Base-by-base conservation (phyloP, 106 monocot genomes). In the Dendrobium nobile region DNA sequence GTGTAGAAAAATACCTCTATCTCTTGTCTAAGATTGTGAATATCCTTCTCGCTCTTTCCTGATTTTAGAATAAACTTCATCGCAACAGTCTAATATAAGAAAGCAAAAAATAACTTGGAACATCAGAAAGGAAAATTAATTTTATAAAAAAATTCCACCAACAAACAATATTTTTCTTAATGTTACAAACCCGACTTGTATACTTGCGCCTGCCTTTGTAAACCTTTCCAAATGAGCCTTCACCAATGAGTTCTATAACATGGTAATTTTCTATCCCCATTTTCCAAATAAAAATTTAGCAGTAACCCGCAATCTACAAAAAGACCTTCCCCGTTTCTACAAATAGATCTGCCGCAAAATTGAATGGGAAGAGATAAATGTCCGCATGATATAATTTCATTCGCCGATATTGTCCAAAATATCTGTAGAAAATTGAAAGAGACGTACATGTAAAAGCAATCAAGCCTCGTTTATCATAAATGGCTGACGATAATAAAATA, bases 21-120 rank as follows among this genome's bases (percentile, higher is more conserved):
- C 81, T 99, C 98, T 76, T 96, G 96, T 58, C 93, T 89, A 17
- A 96, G 78, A 72, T 93, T 96, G 31, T 96, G 95, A 15, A 96
- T 87, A 64, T 99, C 98, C 84, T 99, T 99, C 31, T 99, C 98
- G 31, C 89, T 99, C 68, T 95, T 99, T 41, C 98, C 98, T 55
- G 95, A 95, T 82, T 99, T 99, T 28, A 93, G 84, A 79, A 99
- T 99, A 78, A 99, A 99, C 67, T 95, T 99, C 95, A 95, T 85
- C 0, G 99, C 99, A 59, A 99, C 93, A 54, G 95, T 95, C 95
- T 99, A 81, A 37, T 81, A 73, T 78, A 80, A 68, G 54, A 22
- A 77, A 78, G 19, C 40, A 77, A 59, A 77, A 80, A 76, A 27
- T 74, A 76, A 54, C 13, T 28, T 55, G 22, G 11, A 73, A 5